These are phyloP conservation scores for Candida andamanensis DNA, from an alignment of 805 yeast species.

Conservation along the genomic window DNA sequence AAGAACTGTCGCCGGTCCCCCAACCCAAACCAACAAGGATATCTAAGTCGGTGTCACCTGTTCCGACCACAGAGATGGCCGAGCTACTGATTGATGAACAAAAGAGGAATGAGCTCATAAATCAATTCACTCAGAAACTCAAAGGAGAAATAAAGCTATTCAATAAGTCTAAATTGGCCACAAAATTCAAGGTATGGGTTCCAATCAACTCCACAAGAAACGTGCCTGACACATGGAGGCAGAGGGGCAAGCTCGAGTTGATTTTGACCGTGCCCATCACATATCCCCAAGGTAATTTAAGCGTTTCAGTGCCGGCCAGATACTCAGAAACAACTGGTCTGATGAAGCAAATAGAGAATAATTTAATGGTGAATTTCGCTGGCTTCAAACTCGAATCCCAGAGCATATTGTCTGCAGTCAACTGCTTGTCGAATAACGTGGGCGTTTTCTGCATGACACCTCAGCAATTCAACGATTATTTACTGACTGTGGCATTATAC, in stretches of 20 bases:
- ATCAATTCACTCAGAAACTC: conserved; percentile 25
- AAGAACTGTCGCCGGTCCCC: conserved; percentile 4
- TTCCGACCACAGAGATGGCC: too few species aligned
- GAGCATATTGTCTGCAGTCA: conserved; percentile 22
- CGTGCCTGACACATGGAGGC: conserved; percentile 27
- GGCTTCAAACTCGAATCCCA: conserved; percentile 11
- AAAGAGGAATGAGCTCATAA: conserved; percentile 12
- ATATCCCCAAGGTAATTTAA: conserved; percentile 24
- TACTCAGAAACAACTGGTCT: conserved; percentile 21
- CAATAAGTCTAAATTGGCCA: conserved; percentile 19
- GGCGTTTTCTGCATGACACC: conserved; percentile 19
- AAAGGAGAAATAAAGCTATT: conserved; percentile 21
- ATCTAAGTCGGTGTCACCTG: conserved; percentile 2
- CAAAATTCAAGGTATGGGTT: conserved; percentile 26
- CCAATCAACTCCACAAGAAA: conserved; percentile 18
- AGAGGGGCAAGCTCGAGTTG: conserved; percentile 22
- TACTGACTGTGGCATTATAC: too few species aligned
- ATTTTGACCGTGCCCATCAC: conserved; percentile 27
- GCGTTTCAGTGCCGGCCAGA: conserved; percentile 22
- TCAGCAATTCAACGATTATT: too few species aligned
- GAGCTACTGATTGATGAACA: conserved; percentile 7
- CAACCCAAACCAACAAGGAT: background rate
- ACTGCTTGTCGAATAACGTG: conserved; percentile 28
- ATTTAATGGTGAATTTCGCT: conserved; percentile 19
- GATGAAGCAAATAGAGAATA: conserved; percentile 18